Evolutionary conservation across 2,329 filamentous ascomycete genomes (phyloP).

Genomic region (Alternaria postmessia): DNA sequence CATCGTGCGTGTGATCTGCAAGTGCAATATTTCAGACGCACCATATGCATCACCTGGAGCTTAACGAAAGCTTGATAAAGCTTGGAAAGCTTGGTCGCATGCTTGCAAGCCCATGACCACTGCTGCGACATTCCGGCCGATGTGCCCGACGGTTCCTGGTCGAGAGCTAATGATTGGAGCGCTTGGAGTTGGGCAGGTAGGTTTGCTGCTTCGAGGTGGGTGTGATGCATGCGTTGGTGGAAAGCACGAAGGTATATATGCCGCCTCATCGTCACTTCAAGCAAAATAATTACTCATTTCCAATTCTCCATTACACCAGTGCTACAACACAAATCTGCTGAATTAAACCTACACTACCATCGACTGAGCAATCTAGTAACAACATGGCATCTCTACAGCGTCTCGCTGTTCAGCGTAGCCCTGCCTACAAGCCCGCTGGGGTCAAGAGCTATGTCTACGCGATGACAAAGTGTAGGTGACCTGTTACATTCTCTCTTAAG

Average conservation of each 20-base stretch:
- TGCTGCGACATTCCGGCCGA: neutral
- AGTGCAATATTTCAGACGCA: slow-evolving; percentile 1
- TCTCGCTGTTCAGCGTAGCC: slow-evolving; percentile 25
- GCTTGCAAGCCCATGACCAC: slow-evolving; percentile 8
- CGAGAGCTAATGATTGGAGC: neutral
- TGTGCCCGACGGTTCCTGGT: slow-evolving; percentile 1
- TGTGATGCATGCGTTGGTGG: slow-evolving; percentile 6
- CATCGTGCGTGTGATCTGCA: slow-evolving; percentile 3
- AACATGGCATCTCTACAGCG: slow-evolving; percentile 28
- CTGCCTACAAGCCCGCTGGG: slow-evolving; percentile 28
- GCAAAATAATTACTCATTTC: neutral
- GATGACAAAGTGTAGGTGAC: slow-evolving; percentile 26
- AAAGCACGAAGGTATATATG: neutral
- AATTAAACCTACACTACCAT: neutral
- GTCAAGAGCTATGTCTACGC: slow-evolving; percentile 28
- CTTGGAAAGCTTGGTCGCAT: slow-evolving; percentile 18
- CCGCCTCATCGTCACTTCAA: neutral
- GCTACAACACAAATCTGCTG: neutral
- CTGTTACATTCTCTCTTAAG: neutral
- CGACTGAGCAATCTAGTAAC: neutral
- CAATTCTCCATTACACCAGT: neutral
- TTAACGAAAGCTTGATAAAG: slow-evolving; percentile 10
- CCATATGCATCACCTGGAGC: neutral
- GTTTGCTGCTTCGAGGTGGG: neutral
- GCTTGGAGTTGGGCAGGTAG: neutral